A percentile compares a stretch with the other conserved stretches of the same genome.
These are phyloP conservation scores for Somion occarium DNA, from an alignment of 1,284 basidiomycete species.

Conservation along the genomic window DNA sequence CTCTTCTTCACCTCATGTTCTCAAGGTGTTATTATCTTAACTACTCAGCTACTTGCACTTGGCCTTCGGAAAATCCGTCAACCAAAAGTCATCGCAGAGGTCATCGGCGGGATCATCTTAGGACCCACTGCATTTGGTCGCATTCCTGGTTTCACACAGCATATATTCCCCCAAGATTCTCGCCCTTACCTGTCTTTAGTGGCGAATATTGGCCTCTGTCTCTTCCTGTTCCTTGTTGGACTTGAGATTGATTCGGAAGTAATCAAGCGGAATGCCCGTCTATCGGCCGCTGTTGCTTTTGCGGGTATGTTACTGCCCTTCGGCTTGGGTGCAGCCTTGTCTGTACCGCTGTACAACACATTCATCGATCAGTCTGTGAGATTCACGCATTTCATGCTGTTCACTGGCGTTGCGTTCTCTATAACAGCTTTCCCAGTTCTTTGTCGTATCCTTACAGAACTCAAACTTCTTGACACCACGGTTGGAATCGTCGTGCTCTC, in stretches of 20 bases:
- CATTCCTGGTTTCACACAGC: conserved; percentile 75
- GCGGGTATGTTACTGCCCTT: conserved; percentile 48
- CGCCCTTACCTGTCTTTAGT: conserved; percentile 80
- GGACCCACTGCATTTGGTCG: conserved; percentile 77
- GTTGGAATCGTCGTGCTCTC: conserved; percentile 93
- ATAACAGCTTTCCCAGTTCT: conserved; percentile 96
- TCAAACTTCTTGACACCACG: conserved; percentile 85
- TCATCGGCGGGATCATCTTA: conserved; percentile 87
- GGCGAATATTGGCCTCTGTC: conserved; percentile 90
- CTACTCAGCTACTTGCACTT: conserved; percentile 74
- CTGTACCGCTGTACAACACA: conserved; percentile 74
- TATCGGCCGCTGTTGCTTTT: conserved; percentile 45
- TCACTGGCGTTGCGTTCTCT: conserved; percentile 86
- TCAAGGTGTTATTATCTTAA: conserved; percentile 74
- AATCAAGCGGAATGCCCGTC: conserved; percentile 72
- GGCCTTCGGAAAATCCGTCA: conserved; percentile 71
- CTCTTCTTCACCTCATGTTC: background rate
- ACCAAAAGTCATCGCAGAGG: conserved; percentile 84
- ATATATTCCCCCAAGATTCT: conserved; percentile 77
- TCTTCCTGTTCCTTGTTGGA: conserved; percentile 92
- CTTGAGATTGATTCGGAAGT: conserved; percentile 82
- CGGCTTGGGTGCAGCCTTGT: conserved; percentile 73
- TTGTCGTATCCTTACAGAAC: conserved; percentile 81
- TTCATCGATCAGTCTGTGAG: conserved; percentile 69
- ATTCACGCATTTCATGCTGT: conserved; percentile 89